Evolutionary conservation across 192 early-diverging fungal genomes (phyloP).

Genomic region (Pecoramyces ruminantium): DNA sequence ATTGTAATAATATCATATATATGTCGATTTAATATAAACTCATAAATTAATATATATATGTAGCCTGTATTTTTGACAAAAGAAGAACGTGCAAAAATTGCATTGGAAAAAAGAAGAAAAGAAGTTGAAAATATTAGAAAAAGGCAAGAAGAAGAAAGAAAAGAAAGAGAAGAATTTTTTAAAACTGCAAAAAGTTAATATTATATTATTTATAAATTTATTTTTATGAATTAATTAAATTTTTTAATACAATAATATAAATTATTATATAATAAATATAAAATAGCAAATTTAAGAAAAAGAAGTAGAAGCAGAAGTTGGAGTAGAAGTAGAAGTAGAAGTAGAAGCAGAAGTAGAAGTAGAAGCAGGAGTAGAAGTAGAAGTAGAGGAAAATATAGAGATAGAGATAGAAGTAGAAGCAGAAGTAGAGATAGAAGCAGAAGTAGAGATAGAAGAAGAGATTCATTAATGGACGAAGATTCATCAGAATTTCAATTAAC

Average conservation of each 20-base stretch:
- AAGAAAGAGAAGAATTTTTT: constrained; percentile 31
- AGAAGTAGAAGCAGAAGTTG: background rate
- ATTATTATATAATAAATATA: too few species aligned
- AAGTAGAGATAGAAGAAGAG: background rate
- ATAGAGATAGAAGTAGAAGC: background rate
- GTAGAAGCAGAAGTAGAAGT: constrained; percentile 6
- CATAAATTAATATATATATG: background rate
- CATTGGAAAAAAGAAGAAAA: constrained; percentile 60
- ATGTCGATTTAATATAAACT: background rate
- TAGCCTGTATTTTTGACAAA: constrained; percentile 75
- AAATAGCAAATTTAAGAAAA: background rate
- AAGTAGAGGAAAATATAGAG: background rate
- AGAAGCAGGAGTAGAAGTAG: constrained; percentile 1
- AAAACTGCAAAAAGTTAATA: constrained; percentile 6
- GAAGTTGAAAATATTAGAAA: constrained; percentile 59
- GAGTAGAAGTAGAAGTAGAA: background rate
- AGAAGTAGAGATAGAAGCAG: background rate
- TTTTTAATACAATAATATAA: too few species aligned
- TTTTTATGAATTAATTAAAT: too few species aligned
- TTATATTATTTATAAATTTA: background rate
- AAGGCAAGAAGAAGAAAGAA: constrained; percentile 43
- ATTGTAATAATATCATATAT: too few species aligned
- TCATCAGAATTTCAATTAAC: background rate
- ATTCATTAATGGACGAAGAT: background rate
- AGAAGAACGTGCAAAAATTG: constrained; percentile 71